Evolutionary conservation across 2,329 filamentous ascomycete species (phyloP).

Genomic region (Parastagonospora nodorum): DNA sequence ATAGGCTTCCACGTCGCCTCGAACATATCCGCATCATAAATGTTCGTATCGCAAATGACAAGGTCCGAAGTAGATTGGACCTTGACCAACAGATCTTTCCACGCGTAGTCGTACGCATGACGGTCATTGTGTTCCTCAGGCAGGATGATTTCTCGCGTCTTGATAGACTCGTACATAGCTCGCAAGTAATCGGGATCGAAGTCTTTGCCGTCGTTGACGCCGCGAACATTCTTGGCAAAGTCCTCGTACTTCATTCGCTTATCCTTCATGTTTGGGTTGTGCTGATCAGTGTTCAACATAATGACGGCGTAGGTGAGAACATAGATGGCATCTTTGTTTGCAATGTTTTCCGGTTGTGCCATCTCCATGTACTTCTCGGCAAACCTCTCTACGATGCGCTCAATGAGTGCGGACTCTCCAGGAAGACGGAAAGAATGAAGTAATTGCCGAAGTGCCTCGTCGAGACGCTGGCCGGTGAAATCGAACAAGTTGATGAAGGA

Average conservation of each 20-base stretch:
- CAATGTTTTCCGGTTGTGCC: conserved; percentile 73
- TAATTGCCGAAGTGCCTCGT: conserved; percentile 86
- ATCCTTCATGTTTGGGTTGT: conserved; percentile 86
- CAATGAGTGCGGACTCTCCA: conserved; percentile 90
- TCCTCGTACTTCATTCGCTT: conserved; percentile 84
- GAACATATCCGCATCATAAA: conserved; percentile 98
- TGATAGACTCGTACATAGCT: conserved; percentile 89
- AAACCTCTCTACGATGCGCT: conserved; percentile 87
- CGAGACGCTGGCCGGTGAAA: conserved; percentile 82
- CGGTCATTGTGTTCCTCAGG: conserved; percentile 97
- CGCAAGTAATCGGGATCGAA: conserved; percentile 84
- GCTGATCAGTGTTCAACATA: conserved; percentile 95
- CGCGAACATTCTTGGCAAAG: conserved; percentile 87
- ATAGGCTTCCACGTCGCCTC: conserved; percentile 94
- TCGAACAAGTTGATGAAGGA: conserved; percentile 88
- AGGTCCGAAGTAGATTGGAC: conserved; percentile 76
- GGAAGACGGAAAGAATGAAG: conserved; percentile 91
- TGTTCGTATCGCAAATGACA: conserved; percentile 83
- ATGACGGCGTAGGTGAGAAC: conserved; percentile 95
- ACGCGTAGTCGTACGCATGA: conserved; percentile 95
- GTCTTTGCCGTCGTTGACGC: conserved; percentile 83
- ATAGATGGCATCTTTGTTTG: conserved; percentile 85
- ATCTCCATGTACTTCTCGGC: conserved; percentile 80
- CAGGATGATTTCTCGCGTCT: conserved; percentile 90
- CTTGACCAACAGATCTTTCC: conserved; percentile 91